These are phyloP conservation scores for Geranomyces michiganensis DNA, from an alignment of 192 early-diverging fungal species.

Conservation along the genomic window DNA sequence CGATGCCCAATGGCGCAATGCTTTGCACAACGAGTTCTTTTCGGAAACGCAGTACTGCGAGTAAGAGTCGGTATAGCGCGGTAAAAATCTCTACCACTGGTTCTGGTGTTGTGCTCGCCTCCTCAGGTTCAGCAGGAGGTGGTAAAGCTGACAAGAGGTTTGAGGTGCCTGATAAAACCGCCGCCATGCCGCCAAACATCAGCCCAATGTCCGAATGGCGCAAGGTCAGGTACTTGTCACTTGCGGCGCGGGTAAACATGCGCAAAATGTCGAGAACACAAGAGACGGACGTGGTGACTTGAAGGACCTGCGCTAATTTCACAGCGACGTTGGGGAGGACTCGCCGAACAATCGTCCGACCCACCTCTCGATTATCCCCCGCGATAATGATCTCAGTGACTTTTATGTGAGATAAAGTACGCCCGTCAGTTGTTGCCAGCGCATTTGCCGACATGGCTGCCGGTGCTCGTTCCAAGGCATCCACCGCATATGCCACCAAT, in stretches of 20 bases:
- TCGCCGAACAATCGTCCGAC: constrained; percentile 6
- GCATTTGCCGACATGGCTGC: not conserved
- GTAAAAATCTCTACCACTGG: constrained; percentile 51
- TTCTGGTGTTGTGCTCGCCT: not conserved
- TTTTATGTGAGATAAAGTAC: not conserved
- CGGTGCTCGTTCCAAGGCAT: constrained; percentile 5
- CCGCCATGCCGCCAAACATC: constrained; percentile 4
- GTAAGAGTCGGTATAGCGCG: constrained; percentile 52
- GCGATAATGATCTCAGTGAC: constrained; percentile 1
- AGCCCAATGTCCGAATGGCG: constrained; percentile 12
- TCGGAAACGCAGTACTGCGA: constrained; percentile 50
- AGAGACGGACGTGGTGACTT: constrained; percentile 11
- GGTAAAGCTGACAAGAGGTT: not conserved
- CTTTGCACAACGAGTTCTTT: constrained; percentile 51
- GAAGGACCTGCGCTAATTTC: constrained; percentile 16
- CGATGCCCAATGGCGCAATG: constrained; percentile 55
- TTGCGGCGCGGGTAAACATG: not conserved
- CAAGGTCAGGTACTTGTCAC: constrained; percentile 23
- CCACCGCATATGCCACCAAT: not conserved
- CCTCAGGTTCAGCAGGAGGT: not conserved
- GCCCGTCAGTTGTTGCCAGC: not conserved
- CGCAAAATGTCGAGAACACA: constrained; percentile 11
- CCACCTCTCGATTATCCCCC: constrained; percentile 15
- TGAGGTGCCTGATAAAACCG: not conserved
- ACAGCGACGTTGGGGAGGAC: constrained; percentile 8